phyloP scores from a whole-genome alignment of 441 rosid species.

The Populus hybrid region DNA sequence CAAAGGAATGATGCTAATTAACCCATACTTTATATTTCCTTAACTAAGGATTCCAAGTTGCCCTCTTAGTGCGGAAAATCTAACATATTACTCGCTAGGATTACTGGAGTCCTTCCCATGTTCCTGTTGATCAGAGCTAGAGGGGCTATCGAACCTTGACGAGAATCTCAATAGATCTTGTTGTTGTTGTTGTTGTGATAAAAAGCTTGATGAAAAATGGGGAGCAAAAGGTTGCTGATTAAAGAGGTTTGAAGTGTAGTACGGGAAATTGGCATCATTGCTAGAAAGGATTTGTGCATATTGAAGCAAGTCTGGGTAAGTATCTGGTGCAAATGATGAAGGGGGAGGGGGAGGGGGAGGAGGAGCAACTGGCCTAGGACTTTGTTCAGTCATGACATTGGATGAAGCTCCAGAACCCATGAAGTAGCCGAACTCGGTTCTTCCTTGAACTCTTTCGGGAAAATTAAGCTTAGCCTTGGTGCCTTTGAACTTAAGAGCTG shows the following conservation, averaged over 20 bases:
- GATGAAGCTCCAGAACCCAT: constrained; percentile 16
- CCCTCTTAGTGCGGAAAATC: not conserved
- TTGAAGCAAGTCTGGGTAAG: constrained; percentile 59
- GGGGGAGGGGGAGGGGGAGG: constrained; percentile 20
- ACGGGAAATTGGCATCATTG: constrained; percentile 50
- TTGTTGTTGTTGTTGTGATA: constrained; percentile 23
- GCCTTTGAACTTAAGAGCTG: too few relatives aligned
- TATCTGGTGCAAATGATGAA: constrained; percentile 27
- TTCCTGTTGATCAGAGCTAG: constrained; percentile 35
- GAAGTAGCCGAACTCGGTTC: constrained; percentile 32
- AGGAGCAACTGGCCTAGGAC: constrained; percentile 19
- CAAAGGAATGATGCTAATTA: not conserved
- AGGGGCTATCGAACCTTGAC: constrained; percentile 25
- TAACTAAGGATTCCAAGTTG: not conserved
- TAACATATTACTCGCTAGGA: constrained; percentile 19
- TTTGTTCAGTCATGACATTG: constrained; percentile 15
- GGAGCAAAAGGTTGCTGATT: constrained; percentile 36
- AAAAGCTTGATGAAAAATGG: constrained; percentile 27
- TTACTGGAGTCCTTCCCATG: constrained; percentile 31
- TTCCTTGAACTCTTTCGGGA: constrained; percentile 55
- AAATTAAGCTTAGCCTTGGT: too few relatives aligned
- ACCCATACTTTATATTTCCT: too few relatives aligned
- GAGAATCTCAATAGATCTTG: constrained; percentile 25
- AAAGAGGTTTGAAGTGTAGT: constrained; percentile 55
- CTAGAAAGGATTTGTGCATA: constrained; percentile 80